Conservation (phyloP, 371 early-diverging fungal species). For the Mortierella sp. region DNA sequence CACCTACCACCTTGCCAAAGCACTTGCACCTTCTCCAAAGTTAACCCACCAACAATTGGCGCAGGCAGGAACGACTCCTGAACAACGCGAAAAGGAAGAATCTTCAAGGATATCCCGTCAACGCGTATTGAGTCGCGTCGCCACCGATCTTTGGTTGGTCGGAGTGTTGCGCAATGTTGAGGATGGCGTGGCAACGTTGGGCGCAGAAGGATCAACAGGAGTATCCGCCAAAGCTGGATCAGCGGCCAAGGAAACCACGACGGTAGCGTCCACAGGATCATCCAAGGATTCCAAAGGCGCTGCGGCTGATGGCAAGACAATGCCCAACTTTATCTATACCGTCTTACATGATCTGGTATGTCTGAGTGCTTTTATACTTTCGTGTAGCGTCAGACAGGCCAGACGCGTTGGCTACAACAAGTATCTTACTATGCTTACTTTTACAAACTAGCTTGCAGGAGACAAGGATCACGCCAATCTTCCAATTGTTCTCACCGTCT, state of each 20-base stretch:
- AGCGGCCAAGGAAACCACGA: conserved; percentile 66
- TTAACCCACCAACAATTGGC: conserved; percentile 53
- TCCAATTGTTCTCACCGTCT: conserved; percentile 82
- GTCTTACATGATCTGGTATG: conserved; percentile 60
- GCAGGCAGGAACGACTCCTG: conserved; percentile 69
- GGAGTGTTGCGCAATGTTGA: conserved; percentile 83
- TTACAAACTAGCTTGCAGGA: conserved; percentile 55
- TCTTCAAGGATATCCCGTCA: conserved; percentile 77
- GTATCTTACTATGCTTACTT: background rate
- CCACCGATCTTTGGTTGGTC: conserved; percentile 89
- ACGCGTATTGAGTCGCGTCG: conserved; percentile 79
- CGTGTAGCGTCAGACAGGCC: background rate
- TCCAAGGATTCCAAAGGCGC: conserved; percentile 47
- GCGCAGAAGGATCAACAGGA: conserved; percentile 65
- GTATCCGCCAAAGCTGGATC: conserved; percentile 53
- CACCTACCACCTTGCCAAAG: conserved; percentile 68
- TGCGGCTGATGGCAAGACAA: conserved; percentile 29
- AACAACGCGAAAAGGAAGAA: conserved; percentile 93
- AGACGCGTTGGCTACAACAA: background rate
- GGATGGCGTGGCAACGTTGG: conserved; percentile 69
- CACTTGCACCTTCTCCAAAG: conserved; percentile 62
- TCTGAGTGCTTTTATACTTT: background rate
- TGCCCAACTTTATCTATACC: conserved; percentile 57
- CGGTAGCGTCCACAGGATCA: conserved; percentile 63
- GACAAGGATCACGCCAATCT: conserved; percentile 79